A percentile compares a stretch with the other conserved stretches of the same genome.
Conservation (phyloP, 179 eudicot genomes). For the Pouteria campechiana region DNA sequence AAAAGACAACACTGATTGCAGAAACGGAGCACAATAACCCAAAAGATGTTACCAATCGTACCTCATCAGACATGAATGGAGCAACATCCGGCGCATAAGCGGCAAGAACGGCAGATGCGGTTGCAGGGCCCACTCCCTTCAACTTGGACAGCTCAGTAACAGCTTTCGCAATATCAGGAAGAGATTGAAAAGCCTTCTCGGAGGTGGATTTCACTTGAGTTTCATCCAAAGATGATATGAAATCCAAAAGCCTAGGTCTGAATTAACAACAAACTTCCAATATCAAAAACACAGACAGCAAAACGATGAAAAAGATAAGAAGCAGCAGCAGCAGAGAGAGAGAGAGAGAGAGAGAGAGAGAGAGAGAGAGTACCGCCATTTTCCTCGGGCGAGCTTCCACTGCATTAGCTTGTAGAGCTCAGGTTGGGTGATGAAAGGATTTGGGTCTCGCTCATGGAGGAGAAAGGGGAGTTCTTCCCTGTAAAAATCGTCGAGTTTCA, state of each 20-base stretch:
- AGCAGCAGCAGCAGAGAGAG: not conserved
- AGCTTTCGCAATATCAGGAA: constrained; percentile 58
- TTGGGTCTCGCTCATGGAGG: constrained; percentile 47
- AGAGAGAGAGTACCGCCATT: constrained; percentile 42
- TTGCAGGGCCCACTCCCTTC: constrained; percentile 90
- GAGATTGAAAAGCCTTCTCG: constrained; percentile 45
- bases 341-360: not conserved
- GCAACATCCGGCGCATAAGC: constrained; percentile 67
- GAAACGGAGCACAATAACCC: not conserved
- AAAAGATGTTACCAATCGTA: constrained; percentile 1
- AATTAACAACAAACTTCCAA: not conserved
- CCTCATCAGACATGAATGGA: constrained; percentile 96
- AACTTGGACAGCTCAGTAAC: constrained; percentile 48
- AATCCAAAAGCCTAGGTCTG: constrained; percentile 63
- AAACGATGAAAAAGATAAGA: not conserved
- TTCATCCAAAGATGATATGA: constrained; percentile 57
- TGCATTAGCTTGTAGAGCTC: constrained; percentile 77
- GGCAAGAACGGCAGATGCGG: constrained; percentile 83
- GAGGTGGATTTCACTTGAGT: constrained; percentile 51
- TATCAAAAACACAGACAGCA: not conserved
- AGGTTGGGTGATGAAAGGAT: constrained; percentile 44
- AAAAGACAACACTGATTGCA: not conserved
- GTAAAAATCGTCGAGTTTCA: constrained; percentile 60
- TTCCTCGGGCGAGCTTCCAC: constrained; percentile 90
- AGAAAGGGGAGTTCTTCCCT: constrained; percentile 45